Evolutionary conservation across 805 yeast genomes (phyloP), one percentile per base, ranked within the genome.

Genomic region (Blastobotrys parvus): DNA sequence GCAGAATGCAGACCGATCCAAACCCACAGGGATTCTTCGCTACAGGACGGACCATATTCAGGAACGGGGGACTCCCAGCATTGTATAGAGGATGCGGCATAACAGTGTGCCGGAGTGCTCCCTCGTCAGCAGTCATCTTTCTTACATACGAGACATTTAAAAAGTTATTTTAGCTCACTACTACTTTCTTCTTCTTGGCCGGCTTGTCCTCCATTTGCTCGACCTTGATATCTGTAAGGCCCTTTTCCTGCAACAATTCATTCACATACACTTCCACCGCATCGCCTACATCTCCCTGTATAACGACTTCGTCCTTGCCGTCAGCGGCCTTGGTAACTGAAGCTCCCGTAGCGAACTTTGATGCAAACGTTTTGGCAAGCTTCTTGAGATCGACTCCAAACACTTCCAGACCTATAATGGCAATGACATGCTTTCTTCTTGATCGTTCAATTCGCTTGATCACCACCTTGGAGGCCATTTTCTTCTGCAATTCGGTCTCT

Each of bases 341-440:
- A 22, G 96, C 90, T 41, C 97, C 97, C 6, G 97, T 89, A 11
- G 97, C 97, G 59, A 90, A 89, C 62, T 84, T 87, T 29, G 92
- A 81, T 0, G 97, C 92, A 64, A 90, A 89, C 0, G 88, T 80
- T 71, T 90, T 90, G 36, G 95, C 84, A 51, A 87, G 70, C 59
- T 88, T 89, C 69, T 89, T 89, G 77, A 85, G 74, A 59, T 89
- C 96, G 38, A 87, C 75, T 47, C 81, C 90, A 59, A 87, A 82
- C 31, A 88, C 85, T 59, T 90, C 97, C 49, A 89, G 71, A 13
- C 96, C 96, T 16, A 83, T 73, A 40, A 89, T 81, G 18, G 94
- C 83, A 42, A 88, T 81, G 44, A 88, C 83, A 58, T 82, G 86
- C 62, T 89, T 89, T 56, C 94, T 74, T 66, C 85, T 85, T 25